These are phyloP conservation scores for Phellinidium pouzarii DNA, from an alignment of 1,284 basidiomycete genomes.

Conservation along the genomic window DNA sequence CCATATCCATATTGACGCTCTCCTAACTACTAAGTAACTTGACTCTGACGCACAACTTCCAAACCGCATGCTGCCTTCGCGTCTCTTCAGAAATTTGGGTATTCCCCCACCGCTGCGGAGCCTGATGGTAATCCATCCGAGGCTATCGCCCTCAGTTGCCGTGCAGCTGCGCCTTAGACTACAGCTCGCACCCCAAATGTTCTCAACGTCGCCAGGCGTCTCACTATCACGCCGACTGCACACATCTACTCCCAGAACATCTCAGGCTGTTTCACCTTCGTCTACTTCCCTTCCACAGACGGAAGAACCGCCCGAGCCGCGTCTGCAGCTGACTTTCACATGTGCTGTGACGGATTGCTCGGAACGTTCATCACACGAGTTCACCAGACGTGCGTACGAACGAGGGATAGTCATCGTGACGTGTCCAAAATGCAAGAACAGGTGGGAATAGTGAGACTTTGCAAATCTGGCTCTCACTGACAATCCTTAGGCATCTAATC, in stretches of 20 bases:
- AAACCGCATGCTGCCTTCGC: constrained; percentile 17
- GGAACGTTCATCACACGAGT: constrained; percentile 84
- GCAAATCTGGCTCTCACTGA: neutral
- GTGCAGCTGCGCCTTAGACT: constrained; percentile 35
- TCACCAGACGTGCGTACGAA: constrained; percentile 79
- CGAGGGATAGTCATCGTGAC: constrained; percentile 88
- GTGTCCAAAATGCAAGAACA: constrained; percentile 86
- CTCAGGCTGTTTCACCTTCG: constrained; percentile 22
- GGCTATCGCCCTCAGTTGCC: constrained; percentile 30
- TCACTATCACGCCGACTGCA: constrained; percentile 5
- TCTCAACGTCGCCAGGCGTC: constrained; percentile 16
- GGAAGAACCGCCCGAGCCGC: constrained; percentile 40
- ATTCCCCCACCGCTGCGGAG: constrained; percentile 31
- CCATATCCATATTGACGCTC: too few relatives aligned
- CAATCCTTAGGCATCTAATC: constrained; percentile 62
- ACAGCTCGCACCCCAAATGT: constrained; percentile 26
- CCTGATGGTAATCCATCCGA: constrained; percentile 31
- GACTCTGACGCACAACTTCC: too few relatives aligned
- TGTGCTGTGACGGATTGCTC: constrained; percentile 77
- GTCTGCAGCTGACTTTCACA: constrained; percentile 77
- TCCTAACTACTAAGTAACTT: too few relatives aligned
- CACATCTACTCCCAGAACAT: constrained; percentile 1
- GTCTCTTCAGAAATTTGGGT: constrained; percentile 16
- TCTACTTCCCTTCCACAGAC: constrained; percentile 21
- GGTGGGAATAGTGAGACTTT: constrained; percentile 40